Base-by-base conservation (phyloP, 163 green algal genomes). In the Chlorella variabilis region DNA sequence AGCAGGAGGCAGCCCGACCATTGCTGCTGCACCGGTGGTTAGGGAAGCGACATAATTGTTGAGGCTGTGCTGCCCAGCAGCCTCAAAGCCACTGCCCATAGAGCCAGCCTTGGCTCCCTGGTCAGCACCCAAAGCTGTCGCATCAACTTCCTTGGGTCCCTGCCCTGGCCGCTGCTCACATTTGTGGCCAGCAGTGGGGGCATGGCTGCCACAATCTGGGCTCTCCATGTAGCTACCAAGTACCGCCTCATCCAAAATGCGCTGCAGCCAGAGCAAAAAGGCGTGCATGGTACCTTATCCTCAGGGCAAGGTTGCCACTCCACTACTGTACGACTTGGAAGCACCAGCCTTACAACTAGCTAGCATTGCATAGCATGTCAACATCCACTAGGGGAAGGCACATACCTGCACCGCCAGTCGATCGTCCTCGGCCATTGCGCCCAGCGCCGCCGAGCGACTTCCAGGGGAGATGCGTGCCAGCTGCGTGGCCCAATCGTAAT, bases 401-500 rank as follows among this genome's bases (percentile, higher is more conserved):
- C 63, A 2, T 34, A 82, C 76, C 67, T 87, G 83, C 56, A 92
- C 86, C 9, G 82, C 70, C 29, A 92, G 77, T 3, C 89, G 56
- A 77, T 93, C 89, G 29, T 91, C 83, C 77, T 91, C 88, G 1
- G 62, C 34, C 73, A 93, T 82, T 4, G 85, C 81, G 3, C 58
- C 83, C 59, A 92, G 69, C 27, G 84, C 80, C 21, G 75, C 80
- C 6, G 78, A 48, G 18, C 78, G 83, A 33, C 70, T 79, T 7
- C 73, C 58, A 15, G 85, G 83, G 15, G 74, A 78, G 63, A 88
- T 68, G 7, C 70, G 63, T 21, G 74, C 48, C 6, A 93, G 79
- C 77, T 86, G 81, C 21, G 68, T 70, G 0, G 89, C 89, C 89
- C 89, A 92, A 48, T 91, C 74, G 42, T 82, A 76, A 66, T 90